Base-by-base conservation (phyloP, 2,329 filamentous ascomycete genomes). In the Cladosporium austrohemisphaericum region DNA sequence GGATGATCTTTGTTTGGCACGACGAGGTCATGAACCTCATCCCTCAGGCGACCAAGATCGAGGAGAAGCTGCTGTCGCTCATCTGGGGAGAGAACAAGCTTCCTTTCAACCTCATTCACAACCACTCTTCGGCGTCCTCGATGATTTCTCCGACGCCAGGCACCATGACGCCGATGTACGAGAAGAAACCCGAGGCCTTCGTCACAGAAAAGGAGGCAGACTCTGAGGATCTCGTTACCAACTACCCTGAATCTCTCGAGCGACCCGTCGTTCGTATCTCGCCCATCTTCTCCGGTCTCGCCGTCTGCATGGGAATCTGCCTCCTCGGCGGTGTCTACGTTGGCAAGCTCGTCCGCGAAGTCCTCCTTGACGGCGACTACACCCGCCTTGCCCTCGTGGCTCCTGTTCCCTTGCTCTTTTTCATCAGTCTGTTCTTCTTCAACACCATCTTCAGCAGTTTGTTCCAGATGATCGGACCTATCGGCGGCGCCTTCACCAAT, bases 281-380 rank as follows among this genome's bases (percentile, higher is more conserved):
- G 55, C 65, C 80, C 1, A 57, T 75, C 41, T 71, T 79, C 40
- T 76, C 77, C 4, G 71, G 66, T 0, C 31, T 75, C 2, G 80
- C 80, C 0, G 52, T 83, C 31, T 64, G 70, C 3, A 62, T 84
- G 4, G 67, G 76, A n/a, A 62, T 78, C 14, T 56, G 62, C 3
- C 78, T 77, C 29, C 66, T 83, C 13, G 80, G 77, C 3, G 59
- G 75, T 20, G 80, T 80, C 49, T 80, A 72, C 66, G 69, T 19
- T 5, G 41, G 76, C 50, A 59, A 72, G 20, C 59, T 84, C 23
- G 76, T 75, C 2, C 69, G 77, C 38, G 71, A 84, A 63, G 62
- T 77, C 23, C 60, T 68, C 13, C 68, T 76, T 5, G 79, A 83
- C 55, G 67, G 68, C 4, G 69, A 67, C 26, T 83, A 72, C 52